Base-by-base conservation (phyloP, 306 rosid genomes). In the Geum urbanum region DNA sequence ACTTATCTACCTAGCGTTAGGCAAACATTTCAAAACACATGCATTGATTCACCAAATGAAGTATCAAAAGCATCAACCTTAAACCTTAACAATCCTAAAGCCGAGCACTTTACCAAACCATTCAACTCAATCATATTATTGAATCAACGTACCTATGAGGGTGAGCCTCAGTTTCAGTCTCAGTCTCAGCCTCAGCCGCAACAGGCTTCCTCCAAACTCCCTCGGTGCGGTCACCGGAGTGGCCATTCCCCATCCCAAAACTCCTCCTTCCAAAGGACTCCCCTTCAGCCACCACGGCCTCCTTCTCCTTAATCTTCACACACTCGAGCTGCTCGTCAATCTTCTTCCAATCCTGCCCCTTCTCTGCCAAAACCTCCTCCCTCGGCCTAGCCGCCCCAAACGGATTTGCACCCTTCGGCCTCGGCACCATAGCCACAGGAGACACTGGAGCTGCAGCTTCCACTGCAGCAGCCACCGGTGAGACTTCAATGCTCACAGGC, bases 381-480 rank as follows among this genome's bases (percentile, higher is more conserved):
- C 97, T 90, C 3, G 98, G 98, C 85, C 96, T 88, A 0, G 97
- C 98, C 45, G 71, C 91, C 5, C 98, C 98, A 18, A 92, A 92
- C 0, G 96, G 98, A 52, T 81, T 90, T 3, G 87, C 37, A 8
- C 89, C 84, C 79, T 83, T 85, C 1, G 89, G 88, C 84, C 81
- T 92, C 2, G 56, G 75, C 8, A 15, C 45, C 19, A 53, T 53
- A 24, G 10, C 60, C 8, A 22, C 8, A 2, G 57, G n/a, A n/a
- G n/a, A n/a, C n/a, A n/a, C n/a, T n/a, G n/a, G n/a, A n/a, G n/a
- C n/a, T n/a, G n/a, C n/a, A n/a, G n/a, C n/a, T n/a, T n/a, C 57
- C 57, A 54, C 78, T 12, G 63, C 50, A 43, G 24, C 90, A 51
- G 83, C 56, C 56, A 60, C 86, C 40, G 84, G 90, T 20, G 63